Percentiles rank a stretch among this genome's conserved stretches.
phyloP scores from a whole-genome alignment of 768 basidiomycete species.

The Panellus pusillus region DNA sequence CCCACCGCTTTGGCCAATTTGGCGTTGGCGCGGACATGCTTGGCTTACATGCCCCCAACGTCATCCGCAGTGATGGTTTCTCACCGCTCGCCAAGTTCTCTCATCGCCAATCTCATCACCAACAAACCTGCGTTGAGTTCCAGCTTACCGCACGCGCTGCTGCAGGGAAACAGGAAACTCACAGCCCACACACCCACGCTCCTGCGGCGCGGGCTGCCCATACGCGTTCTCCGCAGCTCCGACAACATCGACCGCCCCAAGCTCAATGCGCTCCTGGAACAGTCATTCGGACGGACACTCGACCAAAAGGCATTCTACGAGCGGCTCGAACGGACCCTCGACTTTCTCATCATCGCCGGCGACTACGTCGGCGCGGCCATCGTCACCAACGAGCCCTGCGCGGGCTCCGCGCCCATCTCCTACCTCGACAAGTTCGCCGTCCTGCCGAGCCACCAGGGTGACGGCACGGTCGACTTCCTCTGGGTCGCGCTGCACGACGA shows the following conservation, averaged over 20 bases:
- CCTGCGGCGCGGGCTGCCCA: conserved; percentile 83
- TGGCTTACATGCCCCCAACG: conserved; percentile 88
- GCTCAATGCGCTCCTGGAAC: conserved; percentile 81
- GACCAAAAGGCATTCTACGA: conserved; percentile 74
- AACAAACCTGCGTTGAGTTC: conserved; percentile 97
- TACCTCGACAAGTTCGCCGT: conserved; percentile 99
- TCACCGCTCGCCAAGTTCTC: conserved; percentile 91
- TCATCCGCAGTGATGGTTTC: conserved; percentile 97
- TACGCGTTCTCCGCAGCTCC: conserved; percentile 73
- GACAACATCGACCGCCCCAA: conserved; percentile 73
- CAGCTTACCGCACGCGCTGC: conserved; percentile 89
- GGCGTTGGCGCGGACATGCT: conserved; percentile 78
- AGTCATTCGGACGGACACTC: conserved; percentile 77
- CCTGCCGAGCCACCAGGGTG: conserved; percentile 91
- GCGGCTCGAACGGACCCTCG: conserved; percentile 74
- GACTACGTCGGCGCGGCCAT: conserved; percentile 95
- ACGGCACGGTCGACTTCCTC: conserved; percentile 98
- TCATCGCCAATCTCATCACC: conserved; percentile 96
- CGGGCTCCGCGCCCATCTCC: conserved; percentile 56
- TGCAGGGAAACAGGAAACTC: conserved; percentile 83
- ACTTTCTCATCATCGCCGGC: conserved; percentile 92
- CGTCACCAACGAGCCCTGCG: conserved; percentile 66
- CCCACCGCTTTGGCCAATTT: conserved; percentile 89
- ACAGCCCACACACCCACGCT: conserved; percentile 92
- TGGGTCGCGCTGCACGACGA: conserved; percentile 99